Conservation (phyloP, 805 yeast species). For the Candida jianshihensis region DNA sequence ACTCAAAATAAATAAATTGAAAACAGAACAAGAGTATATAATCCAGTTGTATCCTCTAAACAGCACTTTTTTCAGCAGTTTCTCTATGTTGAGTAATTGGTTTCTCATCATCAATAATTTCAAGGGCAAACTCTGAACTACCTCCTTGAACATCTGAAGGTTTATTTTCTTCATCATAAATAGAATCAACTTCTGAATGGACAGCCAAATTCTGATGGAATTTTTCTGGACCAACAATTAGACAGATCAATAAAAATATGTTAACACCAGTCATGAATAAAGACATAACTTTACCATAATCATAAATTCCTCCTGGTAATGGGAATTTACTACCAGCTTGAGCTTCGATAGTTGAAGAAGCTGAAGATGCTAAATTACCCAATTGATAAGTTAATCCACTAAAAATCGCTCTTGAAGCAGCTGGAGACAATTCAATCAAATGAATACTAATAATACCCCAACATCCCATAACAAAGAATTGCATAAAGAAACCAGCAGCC, state of each 20-base stretch:
- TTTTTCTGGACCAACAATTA: slow-evolving; percentile 53
- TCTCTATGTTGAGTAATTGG: slow-evolving; percentile 1
- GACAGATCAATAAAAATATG: slow-evolving; percentile 39
- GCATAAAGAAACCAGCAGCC: slow-evolving; percentile 59
- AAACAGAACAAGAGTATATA: no score
- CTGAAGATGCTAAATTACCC: slow-evolving; percentile 27
- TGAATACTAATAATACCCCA: slow-evolving; percentile 71
- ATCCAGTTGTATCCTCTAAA: not conserved
- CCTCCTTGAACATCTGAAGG: slow-evolving; percentile 5
- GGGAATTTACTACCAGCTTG: slow-evolving; percentile 21
- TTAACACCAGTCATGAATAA: slow-evolving; percentile 63
- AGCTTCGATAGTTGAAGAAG: slow-evolving; percentile 65
- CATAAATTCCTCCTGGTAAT: slow-evolving; percentile 25
- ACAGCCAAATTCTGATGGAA: slow-evolving; percentile 30
- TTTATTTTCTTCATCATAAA: not conserved
- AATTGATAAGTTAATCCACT: slow-evolving; percentile 48
- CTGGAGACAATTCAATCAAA: slow-evolving; percentile 58
- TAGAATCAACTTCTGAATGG: slow-evolving; percentile 14
- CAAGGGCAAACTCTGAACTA: slow-evolving; percentile 3
- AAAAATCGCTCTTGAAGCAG: slow-evolving; percentile 54
- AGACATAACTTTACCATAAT: slow-evolving; percentile 69
- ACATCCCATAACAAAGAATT: slow-evolving; percentile 62
- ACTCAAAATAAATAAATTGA: no score
- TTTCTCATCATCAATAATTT: not conserved
- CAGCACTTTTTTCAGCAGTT: not conserved